Base-by-base conservation (phyloP, 73 alveolate genomes). In the Urostyla sp. region DNA sequence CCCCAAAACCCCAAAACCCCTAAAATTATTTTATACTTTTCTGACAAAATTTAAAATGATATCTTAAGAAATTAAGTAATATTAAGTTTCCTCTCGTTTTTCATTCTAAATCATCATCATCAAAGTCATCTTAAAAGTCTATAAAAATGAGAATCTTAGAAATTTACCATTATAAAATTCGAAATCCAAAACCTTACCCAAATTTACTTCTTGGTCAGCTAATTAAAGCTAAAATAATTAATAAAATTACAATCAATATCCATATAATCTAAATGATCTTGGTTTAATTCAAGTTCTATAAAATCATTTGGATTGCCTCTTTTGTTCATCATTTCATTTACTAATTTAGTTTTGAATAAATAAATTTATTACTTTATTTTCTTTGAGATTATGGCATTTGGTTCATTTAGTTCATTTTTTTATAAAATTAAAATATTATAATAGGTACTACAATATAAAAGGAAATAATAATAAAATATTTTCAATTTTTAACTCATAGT, bases 91-190 rank as follows among this genome's bases (percentile, higher is more conserved):
- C 44, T 59, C 15, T 59, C 55, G 18, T 55, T 7, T 23, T 5
- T 59, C 79, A 63, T 3, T 63, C 79, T n/a, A 63, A 21, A 40
- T 63, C 79, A 28, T 63, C 79, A 2, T 63, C 79, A 63, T 63
- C 79, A 40, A 63, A 63, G 45, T 63, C 79, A 63, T 63, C 79
- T 4, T 63, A 57, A 48, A 63, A 63, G 18, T 63, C 79, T 63
- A 63, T 23, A 31, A 58, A 31, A 15, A 10, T n/a, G 23, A 63
- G 37, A 32, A 20, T n/a, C 31, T 7, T 24, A 7, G 5, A 27
- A 7, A 10, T 37, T 63, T 63, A 63, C 79, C 79, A 40, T 63
- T 40, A 63, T 63, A 63, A 46, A 63, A 63, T 23, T 63, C 79
- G 26, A 63, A 63, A 5, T 63, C 79, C 7, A 38, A 37, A 28